Base-by-base conservation (phyloP, 331 rosid genomes). In the Quercus tomentella region DNA sequence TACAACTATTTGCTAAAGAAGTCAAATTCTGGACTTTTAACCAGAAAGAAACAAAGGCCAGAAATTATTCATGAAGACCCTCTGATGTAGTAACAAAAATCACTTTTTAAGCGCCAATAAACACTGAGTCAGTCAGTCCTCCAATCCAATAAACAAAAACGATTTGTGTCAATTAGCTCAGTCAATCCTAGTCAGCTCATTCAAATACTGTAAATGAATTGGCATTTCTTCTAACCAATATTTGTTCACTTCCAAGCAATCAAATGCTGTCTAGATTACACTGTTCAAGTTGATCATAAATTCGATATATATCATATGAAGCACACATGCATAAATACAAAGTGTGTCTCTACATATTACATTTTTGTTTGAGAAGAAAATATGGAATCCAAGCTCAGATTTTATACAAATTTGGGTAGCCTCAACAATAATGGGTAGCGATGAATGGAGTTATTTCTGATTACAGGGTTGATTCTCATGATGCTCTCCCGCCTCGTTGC, bases 401-500 rank as follows among this genome's bases (percentile, higher is more conserved):
- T 90, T 89, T 89, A 89, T 89, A 92, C 97, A 92, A 83, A 88
- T 87, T 79, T 83, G 69, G 80, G 84, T 76, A 86, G 90, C 90
- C 92, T 86, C 89, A 80, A 84, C 82, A 77, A 77, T 80, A 81
- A 82, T 68, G 43, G 74, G 77, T 54, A 71, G 21, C 56, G 73
- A 60, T 81, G 69, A 57, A 80, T 22, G 56, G 77, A 54, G 22
- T 52, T 35, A 23, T 68, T 45, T 49, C 77, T 58, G 28, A 35
- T 57, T 56, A 55, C 72, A 58, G 69, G 54, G 69, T 69, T n/a
- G 35, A 23, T 61, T 33, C 62, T 88, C 84, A 82, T 68, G 92
- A 84, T 21, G 88, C 86, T 85, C 91, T 85, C 15, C 89, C 93
- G 65, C 98, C 97, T 82, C 86, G 86, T 87, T 91, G 99, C 86